Evolutionary conservation across 371 early-diverging fungal species (phyloP), one percentile per base, ranked within the genome.

Genomic region (Parasitella parasitica): DNA sequence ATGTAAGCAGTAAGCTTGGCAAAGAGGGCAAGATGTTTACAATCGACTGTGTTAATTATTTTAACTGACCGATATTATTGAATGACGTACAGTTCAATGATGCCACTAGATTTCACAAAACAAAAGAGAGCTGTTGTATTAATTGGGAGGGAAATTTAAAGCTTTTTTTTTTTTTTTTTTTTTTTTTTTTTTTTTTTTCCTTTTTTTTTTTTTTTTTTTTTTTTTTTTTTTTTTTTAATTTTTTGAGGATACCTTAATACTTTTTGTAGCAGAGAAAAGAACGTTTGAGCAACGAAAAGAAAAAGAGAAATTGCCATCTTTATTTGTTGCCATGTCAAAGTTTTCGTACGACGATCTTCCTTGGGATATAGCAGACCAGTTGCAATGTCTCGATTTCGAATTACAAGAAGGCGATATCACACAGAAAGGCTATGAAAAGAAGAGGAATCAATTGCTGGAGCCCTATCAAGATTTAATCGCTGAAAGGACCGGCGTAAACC

Each of bases 401-500:
- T 76, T 80, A 27, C 76, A 75, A 54, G 88, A 89, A 34, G 87
- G 87, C 39, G 87, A 88, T 63, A 83, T 89, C 46, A 89, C 89
- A 16, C 75, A 85, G 61, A 88, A 89, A 65, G 89, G 89, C 20
- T 89, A 77, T 54, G 85, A 86, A 54, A 87, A 87, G 68, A 83
- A 83, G 59, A 72, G 77, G 32, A 61, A 66, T 20, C 54, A 63
- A 26, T 34, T 85, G 27, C 56, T 85, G 12, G 63, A 36, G 7
- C 54, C 57, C 24, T 56, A 63, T 24, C 57, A 57, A 41, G 50
- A 55, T 3, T 7, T 57, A 7, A 50, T 57, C 11, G 41, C 36
- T 18, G 30, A 38, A 18, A 50, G 37, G 24, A 49, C 46, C 12
- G 46, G 22, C 13, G 24, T 46, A 5, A 46, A 46, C 18, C 46